phyloP scores from a whole-genome alignment of 2,329 filamentous ascomycete species.

The Penicillium crustosum region DNA sequence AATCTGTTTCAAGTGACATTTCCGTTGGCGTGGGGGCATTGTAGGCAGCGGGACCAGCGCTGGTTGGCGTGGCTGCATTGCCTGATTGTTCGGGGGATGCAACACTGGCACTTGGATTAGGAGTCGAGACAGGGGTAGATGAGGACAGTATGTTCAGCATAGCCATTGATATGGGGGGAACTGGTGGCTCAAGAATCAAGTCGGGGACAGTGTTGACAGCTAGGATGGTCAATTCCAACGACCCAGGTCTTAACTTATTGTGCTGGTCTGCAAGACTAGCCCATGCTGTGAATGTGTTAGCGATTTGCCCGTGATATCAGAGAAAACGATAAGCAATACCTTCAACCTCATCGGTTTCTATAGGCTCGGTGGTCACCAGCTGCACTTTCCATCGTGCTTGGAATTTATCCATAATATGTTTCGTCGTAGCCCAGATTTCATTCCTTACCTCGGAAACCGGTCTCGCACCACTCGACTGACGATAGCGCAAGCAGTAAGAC shows the following conservation, averaged over 20 bases:
- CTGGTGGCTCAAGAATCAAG: conserved; percentile 35
- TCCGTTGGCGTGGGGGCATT: conserved; percentile 40
- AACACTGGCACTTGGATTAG: conserved; percentile 35
- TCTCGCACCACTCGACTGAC: conserved; percentile 32
- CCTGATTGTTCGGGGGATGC: conserved; percentile 46
- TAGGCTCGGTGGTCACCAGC: conserved; percentile 53
- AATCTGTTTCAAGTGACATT: conserved; percentile 47
- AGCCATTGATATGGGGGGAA: conserved; percentile 34
- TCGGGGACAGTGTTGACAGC: conserved; percentile 38
- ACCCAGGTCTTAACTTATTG: conserved; percentile 36
- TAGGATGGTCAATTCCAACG: conserved; percentile 40
- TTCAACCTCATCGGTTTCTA: conserved; percentile 54
- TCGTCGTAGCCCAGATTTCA: conserved; percentile 59
- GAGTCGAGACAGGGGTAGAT: conserved; percentile 43
- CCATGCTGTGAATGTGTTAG: conserved; percentile 39
- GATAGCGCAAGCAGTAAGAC: conserved; percentile 54
- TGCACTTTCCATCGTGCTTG: conserved; percentile 58
- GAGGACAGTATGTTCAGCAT: conserved; percentile 35
- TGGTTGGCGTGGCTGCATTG: conserved; percentile 40
- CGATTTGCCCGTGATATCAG: neutral
- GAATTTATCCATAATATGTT: conserved; percentile 54
- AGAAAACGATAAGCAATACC: conserved; percentile 32
- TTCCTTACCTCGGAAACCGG: conserved; percentile 52
- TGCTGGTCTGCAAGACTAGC: conserved; percentile 38
- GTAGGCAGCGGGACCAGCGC: conserved; percentile 34